Percentiles rank a stretch among this genome's conserved stretches.
phyloP scores from a whole-genome alignment of 1,284 basidiomycete genomes.

The Cutaneotrichosporon cutaneum region DNA sequence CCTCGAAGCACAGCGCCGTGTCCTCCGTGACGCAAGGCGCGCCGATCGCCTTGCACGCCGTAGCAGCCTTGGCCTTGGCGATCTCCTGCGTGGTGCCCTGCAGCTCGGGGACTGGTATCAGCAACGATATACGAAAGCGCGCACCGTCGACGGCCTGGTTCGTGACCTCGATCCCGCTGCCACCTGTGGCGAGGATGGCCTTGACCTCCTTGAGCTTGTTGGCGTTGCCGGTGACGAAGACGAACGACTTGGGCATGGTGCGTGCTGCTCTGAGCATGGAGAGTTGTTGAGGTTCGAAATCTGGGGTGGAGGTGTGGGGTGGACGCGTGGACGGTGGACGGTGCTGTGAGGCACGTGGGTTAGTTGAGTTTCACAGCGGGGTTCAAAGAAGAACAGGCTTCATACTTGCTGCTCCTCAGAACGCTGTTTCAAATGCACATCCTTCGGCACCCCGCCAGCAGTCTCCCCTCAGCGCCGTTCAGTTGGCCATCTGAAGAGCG shows the following conservation, averaged over 20 bases:
- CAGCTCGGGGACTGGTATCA: conserved; percentile 74
- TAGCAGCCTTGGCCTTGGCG: conserved; percentile 79
- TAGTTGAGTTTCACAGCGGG: background rate
- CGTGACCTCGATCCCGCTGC: conserved; percentile 42
- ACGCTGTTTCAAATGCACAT: too few relatives aligned
- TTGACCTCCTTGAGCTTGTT: conserved; percentile 91
- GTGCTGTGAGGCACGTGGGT: background rate
- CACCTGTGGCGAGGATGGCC: conserved; percentile 48
- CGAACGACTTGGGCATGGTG: conserved; percentile 38
- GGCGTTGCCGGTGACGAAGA: conserved; percentile 90
- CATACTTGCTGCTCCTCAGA: too few relatives aligned
- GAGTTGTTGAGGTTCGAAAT: background rate
- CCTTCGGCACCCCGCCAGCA: too few relatives aligned
- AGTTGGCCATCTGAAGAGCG: too few relatives aligned
- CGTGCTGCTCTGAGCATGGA: background rate
- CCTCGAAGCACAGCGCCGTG: conserved; percentile 88
- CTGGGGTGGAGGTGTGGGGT: background rate
- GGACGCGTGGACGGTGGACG: background rate
- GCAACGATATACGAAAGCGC: background rate
- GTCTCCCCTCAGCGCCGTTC: too few relatives aligned
- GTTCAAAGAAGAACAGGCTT: too few relatives aligned
- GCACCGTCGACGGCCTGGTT: conserved; percentile 45
- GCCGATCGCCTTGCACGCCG: conserved; percentile 78
- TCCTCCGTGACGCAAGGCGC: conserved; percentile 95
- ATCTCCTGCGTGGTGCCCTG: conserved; percentile 92